A percentile compares a stretch with the other conserved stretches of the same genome.
phyloP scores from a whole-genome alignment of 169 alveolate species.

The Toxoplasma gondii region DNA sequence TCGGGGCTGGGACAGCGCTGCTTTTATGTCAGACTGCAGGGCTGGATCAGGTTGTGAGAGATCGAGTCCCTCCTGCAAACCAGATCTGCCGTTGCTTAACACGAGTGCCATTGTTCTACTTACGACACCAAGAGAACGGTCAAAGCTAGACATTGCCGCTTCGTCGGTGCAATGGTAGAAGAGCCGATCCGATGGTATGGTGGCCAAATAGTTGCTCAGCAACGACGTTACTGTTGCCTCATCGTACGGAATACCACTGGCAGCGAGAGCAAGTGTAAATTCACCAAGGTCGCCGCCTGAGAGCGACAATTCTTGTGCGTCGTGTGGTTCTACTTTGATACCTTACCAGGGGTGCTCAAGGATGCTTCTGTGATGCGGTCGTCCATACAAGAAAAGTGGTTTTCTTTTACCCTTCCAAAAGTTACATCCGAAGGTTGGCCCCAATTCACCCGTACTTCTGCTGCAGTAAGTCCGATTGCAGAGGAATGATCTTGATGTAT shows the following conservation, averaged over 20 bases:
- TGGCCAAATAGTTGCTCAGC: constrained; percentile 48
- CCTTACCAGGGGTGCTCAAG: constrained; percentile 56
- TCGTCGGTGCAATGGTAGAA: constrained; percentile 66
- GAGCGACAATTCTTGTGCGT: neutral
- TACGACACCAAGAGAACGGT: constrained; percentile 54
- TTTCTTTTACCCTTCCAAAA: constrained; percentile 43
- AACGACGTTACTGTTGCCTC: constrained; percentile 43
- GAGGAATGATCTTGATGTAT: constrained; percentile 56
- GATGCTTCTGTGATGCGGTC: constrained; percentile 59
- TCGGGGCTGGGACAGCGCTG: constrained; percentile 60
- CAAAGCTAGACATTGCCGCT: constrained; percentile 53
- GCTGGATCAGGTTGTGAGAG: constrained; percentile 50
- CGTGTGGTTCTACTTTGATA: neutral
- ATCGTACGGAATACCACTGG: constrained; percentile 46
- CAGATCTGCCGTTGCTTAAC: neutral
- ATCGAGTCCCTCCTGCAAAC: constrained; percentile 60
- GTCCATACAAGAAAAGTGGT: constrained; percentile 53
- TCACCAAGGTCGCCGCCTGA: constrained; percentile 66
- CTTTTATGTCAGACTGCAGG: constrained; percentile 44
- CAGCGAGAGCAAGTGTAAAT: constrained; percentile 54
- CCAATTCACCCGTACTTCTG: constrained; percentile 59
- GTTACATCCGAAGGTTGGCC: constrained; percentile 64
- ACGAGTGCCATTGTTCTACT: neutral
- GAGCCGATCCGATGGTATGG: constrained; percentile 16
- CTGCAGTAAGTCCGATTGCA: constrained; percentile 49